Evolutionary conservation across 331 rosid species (phyloP).

Genomic region (Cydonia oblonga): DNA sequence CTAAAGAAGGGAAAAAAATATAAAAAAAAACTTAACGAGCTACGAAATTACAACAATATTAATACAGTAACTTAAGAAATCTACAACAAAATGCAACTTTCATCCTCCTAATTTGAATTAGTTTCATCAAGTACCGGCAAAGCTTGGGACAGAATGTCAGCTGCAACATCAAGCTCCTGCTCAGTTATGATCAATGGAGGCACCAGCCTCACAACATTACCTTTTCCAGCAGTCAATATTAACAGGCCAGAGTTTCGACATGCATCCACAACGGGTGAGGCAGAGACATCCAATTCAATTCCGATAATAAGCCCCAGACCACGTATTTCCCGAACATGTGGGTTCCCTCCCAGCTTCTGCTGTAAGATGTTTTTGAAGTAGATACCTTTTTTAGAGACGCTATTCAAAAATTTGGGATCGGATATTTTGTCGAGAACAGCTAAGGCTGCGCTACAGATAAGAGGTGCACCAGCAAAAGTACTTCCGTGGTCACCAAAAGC

Average conservation of each 20-base stretch:
- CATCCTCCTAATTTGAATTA: conserved; percentile 16
- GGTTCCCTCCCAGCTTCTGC: conserved; percentile 58
- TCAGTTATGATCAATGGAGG: conserved; percentile 74
- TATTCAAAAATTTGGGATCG: conserved; percentile 41
- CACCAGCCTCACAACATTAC: conserved; percentile 68
- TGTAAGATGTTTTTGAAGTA: conserved; percentile 50
- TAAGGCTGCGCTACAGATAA: conserved; percentile 59
- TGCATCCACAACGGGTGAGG: conserved; percentile 55
- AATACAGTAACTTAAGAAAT: background rate
- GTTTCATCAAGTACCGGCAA: conserved; percentile 36
- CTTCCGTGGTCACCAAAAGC: conserved; percentile 82
- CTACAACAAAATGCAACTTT: conserved; percentile 7
- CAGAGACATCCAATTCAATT: conserved; percentile 63
- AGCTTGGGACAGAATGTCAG: conserved; percentile 32
- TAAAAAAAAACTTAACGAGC: conserved; percentile 31
- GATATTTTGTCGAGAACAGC: conserved; percentile 65
- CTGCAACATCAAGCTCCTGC: conserved; percentile 52
- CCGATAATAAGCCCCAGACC: conserved; percentile 73
- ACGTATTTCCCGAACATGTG: conserved; percentile 61
- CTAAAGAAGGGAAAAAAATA: too few species aligned
- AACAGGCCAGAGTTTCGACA: conserved; percentile 63
- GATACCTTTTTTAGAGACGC: conserved; percentile 56
- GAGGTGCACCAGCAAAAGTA: conserved; percentile 78
- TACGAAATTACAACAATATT: background rate
- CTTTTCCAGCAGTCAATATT: conserved; percentile 77